A percentile compares a stretch with the other conserved stretches of the same genome.
Conservation (phyloP, 192 early-diverging fungal species). For the Pilobolus umbonatus region DNA sequence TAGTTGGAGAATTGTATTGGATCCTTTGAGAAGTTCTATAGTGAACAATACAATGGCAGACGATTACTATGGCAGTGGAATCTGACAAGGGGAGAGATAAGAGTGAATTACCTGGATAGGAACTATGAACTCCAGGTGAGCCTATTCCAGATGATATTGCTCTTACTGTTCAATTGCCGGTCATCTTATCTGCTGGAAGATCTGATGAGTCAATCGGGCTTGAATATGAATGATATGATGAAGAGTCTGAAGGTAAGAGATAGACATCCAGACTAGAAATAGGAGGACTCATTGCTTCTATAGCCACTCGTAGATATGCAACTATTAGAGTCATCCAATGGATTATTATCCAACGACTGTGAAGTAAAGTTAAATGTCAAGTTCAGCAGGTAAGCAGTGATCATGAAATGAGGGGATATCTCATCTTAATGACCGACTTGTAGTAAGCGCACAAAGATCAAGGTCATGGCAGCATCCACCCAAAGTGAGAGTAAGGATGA, state of each 20-base stretch:
- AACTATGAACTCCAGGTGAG: conserved; percentile 76
- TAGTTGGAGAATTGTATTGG: conserved; percentile 65
- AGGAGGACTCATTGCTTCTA: background rate
- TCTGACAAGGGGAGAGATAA: conserved; percentile 54
- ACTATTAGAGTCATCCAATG: conserved; percentile 29
- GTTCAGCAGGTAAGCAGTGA: conserved; percentile 1
- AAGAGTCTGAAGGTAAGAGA: conserved; percentile 55
- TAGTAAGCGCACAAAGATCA: conserved; percentile 81
- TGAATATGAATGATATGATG: conserved; percentile 49
- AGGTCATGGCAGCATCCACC: conserved; percentile 49
- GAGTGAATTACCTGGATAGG: conserved; percentile 62
- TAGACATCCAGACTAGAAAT: conserved; percentile 12
- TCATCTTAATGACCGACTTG: conserved; percentile 26
- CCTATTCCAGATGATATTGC: conserved; percentile 62
- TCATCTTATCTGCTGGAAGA: conserved; percentile 44
- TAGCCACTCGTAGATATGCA: conserved; percentile 55
- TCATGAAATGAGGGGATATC: background rate
- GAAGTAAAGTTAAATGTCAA: conserved; percentile 25
- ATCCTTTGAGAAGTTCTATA: conserved; percentile 71
- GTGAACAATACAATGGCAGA: conserved; percentile 65
- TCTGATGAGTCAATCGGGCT: conserved; percentile 48
- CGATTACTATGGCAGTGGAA: conserved; percentile 64
- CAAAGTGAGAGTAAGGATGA: conserved; percentile 61
- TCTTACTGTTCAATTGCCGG: conserved; percentile 64
- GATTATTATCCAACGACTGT: conserved; percentile 27